Evolutionary conservation across 169 alveolate species (phyloP), one percentile per base, ranked within the genome.

Genomic region (Plasmodium sp.): DNA sequence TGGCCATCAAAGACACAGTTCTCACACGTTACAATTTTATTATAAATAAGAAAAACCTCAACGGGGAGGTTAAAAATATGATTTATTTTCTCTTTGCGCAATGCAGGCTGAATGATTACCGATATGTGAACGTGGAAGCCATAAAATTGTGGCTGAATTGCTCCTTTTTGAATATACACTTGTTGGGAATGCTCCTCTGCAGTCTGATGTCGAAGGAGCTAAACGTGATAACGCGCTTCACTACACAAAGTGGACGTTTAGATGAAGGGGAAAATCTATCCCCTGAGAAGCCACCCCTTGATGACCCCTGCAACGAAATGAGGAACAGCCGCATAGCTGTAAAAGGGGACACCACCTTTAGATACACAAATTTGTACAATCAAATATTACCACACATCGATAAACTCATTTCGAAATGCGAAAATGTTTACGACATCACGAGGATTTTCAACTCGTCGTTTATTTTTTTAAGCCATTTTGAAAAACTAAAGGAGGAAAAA

Each of bases 391-490:
- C 34, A 14, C 81, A 92, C 18, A 77, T 92, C 14, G 84, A 92
- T 82, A 92, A 81, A 34, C 95, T 81, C 51, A 67, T 92, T 92
- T 82, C 75, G 9, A 71, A 67, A 16, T 92, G 95, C 58, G 58
- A 92, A 36, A 92, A 92, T 39, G 33, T 82, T 34, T 92, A 81
- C 75, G 95, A 92, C 54, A 92, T 92, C 41, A 73, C 84, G 54
- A 62, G 92, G 75, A 92, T 92, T 92, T 92, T 81, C 83, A 92
- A 92, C 48, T 33, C 95, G 10, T 48, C 95, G 3, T 92, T 92
- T 45, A 92, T 92, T 16, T 27, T 92, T 43, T 41, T 92, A 71
- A 81, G 18, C 27, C 45, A 67, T 92, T 41, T 92, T 67, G 84
- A 82, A 92, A 92, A 92, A 48, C 16, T 81, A 48, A 71, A 45